phyloP scores from a whole-genome alignment of 768 basidiomycete genomes.

The Mycena latifolia region DNA sequence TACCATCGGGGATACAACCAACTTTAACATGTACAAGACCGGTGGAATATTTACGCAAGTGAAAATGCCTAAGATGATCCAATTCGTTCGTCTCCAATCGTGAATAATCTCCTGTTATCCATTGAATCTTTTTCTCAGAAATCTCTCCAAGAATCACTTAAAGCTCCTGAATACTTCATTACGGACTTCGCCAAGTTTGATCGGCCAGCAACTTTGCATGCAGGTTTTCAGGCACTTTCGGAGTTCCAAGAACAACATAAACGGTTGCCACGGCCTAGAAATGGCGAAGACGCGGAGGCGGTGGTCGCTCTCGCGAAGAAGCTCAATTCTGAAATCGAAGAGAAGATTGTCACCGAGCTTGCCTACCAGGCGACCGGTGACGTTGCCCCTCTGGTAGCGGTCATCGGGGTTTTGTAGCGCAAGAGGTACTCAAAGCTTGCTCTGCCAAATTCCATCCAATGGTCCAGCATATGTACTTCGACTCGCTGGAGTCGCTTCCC shows the following conservation, averaged over 20 bases:
- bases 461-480: constrained; percentile 96
- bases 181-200: constrained; percentile 99
- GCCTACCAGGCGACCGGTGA: constrained; percentile 94
- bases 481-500: constrained; percentile 96
- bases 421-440: constrained; percentile 96
- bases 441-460: constrained; percentile 99
- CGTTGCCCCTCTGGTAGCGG: constrained; percentile 89
- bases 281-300: constrained; percentile 79
- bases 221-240: constrained; percentile 94
- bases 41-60: constrained; percentile 98
- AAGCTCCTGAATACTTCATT: constrained; percentile 88
- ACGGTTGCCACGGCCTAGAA: constrained; percentile 85
- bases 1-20: constrained; percentile 91
- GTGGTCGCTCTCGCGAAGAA: constrained; percentile 86
- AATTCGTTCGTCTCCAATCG: constrained; percentile 82
- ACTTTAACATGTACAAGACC: constrained; percentile 78
- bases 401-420: constrained; percentile 98
- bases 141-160: constrained; percentile 89
- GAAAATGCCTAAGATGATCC: constrained; percentile 97
- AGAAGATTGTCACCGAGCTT: constrained; percentile 86
- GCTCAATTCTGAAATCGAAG: constrained; percentile 79
- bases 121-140: constrained; percentile 71
- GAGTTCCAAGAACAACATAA: constrained; percentile 75
- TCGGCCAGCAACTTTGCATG: constrained; percentile 90
- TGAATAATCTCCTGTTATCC: constrained; percentile 10